These are phyloP conservation scores for Scheffersomyces insectosa DNA, from an alignment of 1,139 yeast genomes.

Conservation along the genomic window DNA sequence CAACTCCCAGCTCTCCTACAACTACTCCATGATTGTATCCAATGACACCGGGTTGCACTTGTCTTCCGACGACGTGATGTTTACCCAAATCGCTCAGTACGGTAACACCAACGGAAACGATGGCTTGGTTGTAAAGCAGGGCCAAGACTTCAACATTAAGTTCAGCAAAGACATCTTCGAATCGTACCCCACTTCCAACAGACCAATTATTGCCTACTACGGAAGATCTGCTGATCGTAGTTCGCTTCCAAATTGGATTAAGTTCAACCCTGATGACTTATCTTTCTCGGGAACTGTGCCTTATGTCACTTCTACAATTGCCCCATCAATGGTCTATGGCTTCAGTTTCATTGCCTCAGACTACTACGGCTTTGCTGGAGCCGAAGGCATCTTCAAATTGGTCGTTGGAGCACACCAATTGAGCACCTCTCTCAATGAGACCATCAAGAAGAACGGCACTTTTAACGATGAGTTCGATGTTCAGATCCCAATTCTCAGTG, in stretches of 20 bases:
- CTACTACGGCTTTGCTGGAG: slow-evolving; percentile 72
- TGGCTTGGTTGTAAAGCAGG: slow-evolving; percentile 75
- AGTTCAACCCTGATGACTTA: slow-evolving; percentile 59
- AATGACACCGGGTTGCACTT: slow-evolving; percentile 52
- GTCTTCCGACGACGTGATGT: slow-evolving; percentile 37
- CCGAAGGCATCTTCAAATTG: slow-evolving; percentile 66
- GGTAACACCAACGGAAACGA: slow-evolving; percentile 73
- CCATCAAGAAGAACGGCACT: slow-evolving; percentile 67
- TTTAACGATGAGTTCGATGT: slow-evolving; percentile 54
- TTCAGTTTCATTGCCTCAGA: slow-evolving; percentile 81
- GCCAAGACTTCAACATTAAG: slow-evolving; percentile 59
- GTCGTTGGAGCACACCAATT: slow-evolving; percentile 87
- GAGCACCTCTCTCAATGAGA: slow-evolving; percentile 56
- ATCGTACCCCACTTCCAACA: slow-evolving; percentile 40
- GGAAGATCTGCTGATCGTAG: slow-evolving; percentile 82
- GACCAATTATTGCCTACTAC: slow-evolving; percentile 64
- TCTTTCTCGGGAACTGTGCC: slow-evolving; percentile 92
- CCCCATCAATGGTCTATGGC: slow-evolving; percentile 79
- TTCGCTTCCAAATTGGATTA: slow-evolving; percentile 89
- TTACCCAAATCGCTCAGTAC: slow-evolving; percentile 51
- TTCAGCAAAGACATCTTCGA: slow-evolving; percentile 63
- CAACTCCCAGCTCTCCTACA: slow-evolving; percentile 43
- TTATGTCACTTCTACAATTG: slow-evolving; percentile 75
- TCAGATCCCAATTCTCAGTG: slow-evolving; percentile 58
- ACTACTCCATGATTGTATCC: slow-evolving; percentile 63